These are phyloP conservation scores for Cryptococcus sp. DNA, from an alignment of 1,284 basidiomycete species.

Conservation along the genomic window DNA sequence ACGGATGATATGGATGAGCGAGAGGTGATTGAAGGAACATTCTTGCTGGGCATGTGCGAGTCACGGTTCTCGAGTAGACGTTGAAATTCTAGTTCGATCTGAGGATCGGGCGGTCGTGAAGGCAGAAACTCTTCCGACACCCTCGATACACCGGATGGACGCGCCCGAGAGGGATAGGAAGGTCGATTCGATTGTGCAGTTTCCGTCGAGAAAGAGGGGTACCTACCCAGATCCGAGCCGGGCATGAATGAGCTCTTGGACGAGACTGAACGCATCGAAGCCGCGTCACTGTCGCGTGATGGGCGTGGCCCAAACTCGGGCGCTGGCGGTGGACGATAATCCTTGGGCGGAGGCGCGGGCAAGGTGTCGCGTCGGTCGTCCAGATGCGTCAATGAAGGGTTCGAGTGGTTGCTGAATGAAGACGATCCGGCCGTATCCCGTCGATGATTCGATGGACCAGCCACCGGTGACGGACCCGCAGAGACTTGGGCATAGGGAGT, in stretches of 20 bases:
- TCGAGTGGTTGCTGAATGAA: slow-evolving; percentile 24
- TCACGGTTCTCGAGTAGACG: slow-evolving; percentile 66
- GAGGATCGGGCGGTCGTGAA: slow-evolving; percentile 66
- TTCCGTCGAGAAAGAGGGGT: slow-evolving; percentile 21
- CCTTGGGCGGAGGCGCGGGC: slow-evolving; percentile 7
- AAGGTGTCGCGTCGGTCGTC: slow-evolving; percentile 14
- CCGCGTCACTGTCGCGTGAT: slow-evolving; percentile 26
- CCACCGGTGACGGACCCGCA: slow-evolving; percentile 24
- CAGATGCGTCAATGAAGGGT: slow-evolving; percentile 25
- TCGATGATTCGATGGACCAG: slow-evolving; percentile 25
- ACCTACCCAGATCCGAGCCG: slow-evolving; percentile 29
- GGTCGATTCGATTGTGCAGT: slow-evolving; percentile 4
- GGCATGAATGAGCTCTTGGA: slow-evolving; percentile 13
- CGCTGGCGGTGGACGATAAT: slow-evolving; percentile 7
- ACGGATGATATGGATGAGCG: slow-evolving; percentile 28
- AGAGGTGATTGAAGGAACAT: slow-evolving; percentile 18
- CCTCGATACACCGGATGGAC: slow-evolving; percentile 3
- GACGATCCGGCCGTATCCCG: slow-evolving; percentile 3
- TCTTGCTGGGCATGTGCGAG: slow-evolving; percentile 46
- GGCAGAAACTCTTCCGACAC: slow-evolving; percentile 62
- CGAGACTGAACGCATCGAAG: slow-evolving; percentile 30
- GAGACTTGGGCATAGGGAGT: slow-evolving; percentile 1
- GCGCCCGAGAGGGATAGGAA: slow-evolving; percentile 3
- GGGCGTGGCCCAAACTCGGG: not conserved
- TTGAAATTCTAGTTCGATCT: slow-evolving; percentile 73